Base-by-base conservation (phyloP, 2,329 filamentous ascomycete species). In the Pestalotiopsis sp. region DNA sequence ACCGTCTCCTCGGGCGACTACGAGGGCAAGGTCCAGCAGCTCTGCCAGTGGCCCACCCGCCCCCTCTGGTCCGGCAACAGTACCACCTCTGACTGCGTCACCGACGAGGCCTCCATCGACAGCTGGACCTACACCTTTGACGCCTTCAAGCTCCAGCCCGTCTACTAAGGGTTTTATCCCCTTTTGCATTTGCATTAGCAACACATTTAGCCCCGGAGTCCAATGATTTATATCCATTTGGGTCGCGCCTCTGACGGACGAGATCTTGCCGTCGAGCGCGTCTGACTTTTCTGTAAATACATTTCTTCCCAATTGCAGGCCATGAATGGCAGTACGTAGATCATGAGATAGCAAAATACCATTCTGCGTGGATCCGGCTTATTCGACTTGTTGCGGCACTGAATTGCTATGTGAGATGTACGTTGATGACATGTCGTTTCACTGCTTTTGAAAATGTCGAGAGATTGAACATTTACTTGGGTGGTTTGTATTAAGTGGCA, bases 31-130 rank as follows among this genome's bases (percentile, higher is more conserved):
- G 77, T 74, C 1, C 75, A 78, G 71, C 74, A 75, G 71, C 77
- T 79, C 59, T 83, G 81, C 73, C 74, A 75, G 65, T 83, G 78
- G 79, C 80, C 80, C 4, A 73, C 75, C 22, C 74, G 79, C 69
- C 73, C 78, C 67, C 64, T 75, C 35, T 78, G 74, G 75, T 67
- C 62, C 3, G 26, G 39, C 61, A 73, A 75, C 58, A 72, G 70
- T 44, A 72, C 71, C 1, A 64, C 35, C 4, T 73, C 76, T 62
- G 64, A 72, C 20, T 78, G 75, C 60, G 73, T 75, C 2, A 68
- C 70, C 24, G 64, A 65, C 44, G 24, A 57, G 44, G 35, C 38
- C 17, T 65, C 64, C 35, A 65, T 75, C 17, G 74, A 77, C 63
- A 76, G 66, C 62, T 77, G 73, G 73, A 73, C 70, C 35, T 78